Conservation (phyloP, 768 basidiomycete genomes). For the Tulasnella sp. region DNA sequence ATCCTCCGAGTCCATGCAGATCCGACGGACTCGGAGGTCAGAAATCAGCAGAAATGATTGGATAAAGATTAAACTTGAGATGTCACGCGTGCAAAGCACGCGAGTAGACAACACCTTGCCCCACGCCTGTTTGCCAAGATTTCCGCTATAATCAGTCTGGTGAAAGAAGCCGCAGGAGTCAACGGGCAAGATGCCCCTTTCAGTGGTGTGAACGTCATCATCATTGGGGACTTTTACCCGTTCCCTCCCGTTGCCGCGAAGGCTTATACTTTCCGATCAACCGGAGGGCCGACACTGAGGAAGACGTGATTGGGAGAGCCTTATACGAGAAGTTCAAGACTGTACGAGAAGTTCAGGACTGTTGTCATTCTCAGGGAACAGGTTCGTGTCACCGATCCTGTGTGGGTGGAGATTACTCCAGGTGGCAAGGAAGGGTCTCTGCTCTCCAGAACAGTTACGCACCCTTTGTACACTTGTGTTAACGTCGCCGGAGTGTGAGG, state of each 20-base stretch:
- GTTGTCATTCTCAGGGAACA: slow-evolving; percentile 37
- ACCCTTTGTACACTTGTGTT: slow-evolving; percentile 29
- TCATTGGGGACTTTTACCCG: slow-evolving; percentile 31
- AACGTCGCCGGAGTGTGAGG: background rate
- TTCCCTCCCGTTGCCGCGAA: slow-evolving; percentile 27
- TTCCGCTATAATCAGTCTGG: too few species aligned
- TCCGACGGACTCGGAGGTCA: background rate
- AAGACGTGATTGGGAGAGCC: too few species aligned
- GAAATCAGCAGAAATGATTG: background rate
- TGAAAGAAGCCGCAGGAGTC: too few species aligned
- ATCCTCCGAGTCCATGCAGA: background rate
- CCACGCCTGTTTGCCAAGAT: too few species aligned
- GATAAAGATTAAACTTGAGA: too few species aligned
- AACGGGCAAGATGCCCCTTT: slow-evolving; percentile 24
- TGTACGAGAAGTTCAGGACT: slow-evolving; percentile 31
- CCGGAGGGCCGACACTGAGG: slow-evolving; percentile 16
- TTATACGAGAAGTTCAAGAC: too few species aligned
- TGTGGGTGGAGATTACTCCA: slow-evolving; percentile 32
- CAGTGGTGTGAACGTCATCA: slow-evolving; percentile 32
- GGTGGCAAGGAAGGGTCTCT: slow-evolving; percentile 27
- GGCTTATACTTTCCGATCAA: background rate
- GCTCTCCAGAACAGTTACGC: slow-evolving; percentile 27
- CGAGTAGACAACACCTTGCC: too few species aligned
- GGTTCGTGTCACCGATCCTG: slow-evolving; percentile 30
- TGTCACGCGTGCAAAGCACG: too few species aligned